phyloP scores from a whole-genome alignment of 495 filamentous ascomycete species.

The Xylaria flabelliformis region DNA sequence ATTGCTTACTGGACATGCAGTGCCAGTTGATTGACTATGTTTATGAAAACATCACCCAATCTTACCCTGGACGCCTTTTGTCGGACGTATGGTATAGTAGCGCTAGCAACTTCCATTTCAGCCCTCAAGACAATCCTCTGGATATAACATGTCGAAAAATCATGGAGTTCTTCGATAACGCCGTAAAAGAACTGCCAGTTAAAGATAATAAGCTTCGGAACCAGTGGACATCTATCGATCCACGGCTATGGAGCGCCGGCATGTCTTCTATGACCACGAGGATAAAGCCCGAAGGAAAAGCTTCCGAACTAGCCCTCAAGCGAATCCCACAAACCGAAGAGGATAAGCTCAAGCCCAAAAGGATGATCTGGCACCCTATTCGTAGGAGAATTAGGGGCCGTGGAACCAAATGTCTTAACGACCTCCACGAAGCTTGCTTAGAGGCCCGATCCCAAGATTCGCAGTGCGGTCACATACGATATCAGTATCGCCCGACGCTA shows the following conservation, averaged over 20 bases:
- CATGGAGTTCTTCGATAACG: constrained; percentile 30
- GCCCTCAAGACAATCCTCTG: constrained; percentile 23
- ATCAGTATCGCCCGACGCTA: constrained; percentile 46
- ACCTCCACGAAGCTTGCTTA: constrained; percentile 46
- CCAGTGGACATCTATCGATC: constrained; percentile 30
- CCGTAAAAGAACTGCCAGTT: constrained; percentile 41
- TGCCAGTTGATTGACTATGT: constrained; percentile 45
- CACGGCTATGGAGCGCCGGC: constrained; percentile 9
- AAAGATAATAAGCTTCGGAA: constrained; percentile 29
- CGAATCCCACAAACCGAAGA: constrained; percentile 12
- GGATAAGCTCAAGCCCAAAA: constrained; percentile 37
- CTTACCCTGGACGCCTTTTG: constrained; percentile 37
- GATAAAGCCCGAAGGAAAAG: not conserved
- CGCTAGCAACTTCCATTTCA: not conserved
- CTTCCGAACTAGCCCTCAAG: constrained; percentile 24
- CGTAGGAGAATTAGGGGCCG: constrained; percentile 30
- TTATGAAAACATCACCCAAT: constrained; percentile 29
- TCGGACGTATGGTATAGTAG: constrained; percentile 51
- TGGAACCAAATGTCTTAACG: constrained; percentile 46
- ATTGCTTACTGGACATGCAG: constrained; percentile 48
- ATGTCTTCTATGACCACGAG: constrained; percentile 14
- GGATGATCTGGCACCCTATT: constrained; percentile 54
- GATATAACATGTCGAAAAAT: constrained; percentile 33
- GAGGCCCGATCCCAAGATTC: constrained; percentile 30
- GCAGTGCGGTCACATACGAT: constrained; percentile 38